phyloP scores from a whole-genome alignment of 371 early-diverging fungal genomes.

The Lichtheimia hyalospora region DNA sequence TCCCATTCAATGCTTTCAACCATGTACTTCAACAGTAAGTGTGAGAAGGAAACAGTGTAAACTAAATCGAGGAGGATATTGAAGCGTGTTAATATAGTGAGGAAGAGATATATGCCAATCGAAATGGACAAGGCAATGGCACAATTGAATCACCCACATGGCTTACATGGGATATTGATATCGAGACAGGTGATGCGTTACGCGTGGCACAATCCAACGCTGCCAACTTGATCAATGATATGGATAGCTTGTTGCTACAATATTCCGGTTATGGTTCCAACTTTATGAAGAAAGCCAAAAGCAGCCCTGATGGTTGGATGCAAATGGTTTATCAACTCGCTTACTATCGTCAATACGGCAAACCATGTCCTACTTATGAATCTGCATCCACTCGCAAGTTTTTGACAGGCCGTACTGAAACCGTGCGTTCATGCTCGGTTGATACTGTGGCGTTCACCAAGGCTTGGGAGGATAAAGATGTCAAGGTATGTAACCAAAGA shows the following conservation, averaged over 20 bases:
- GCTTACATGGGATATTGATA: slow-evolving; percentile 15
- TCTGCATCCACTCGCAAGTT: slow-evolving; percentile 82
- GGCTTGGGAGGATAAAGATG: slow-evolving; percentile 63
- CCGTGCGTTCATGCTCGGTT: slow-evolving; percentile 67
- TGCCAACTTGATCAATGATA: slow-evolving; percentile 61
- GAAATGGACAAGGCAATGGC: slow-evolving; percentile 3
- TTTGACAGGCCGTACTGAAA: slow-evolving; percentile 86
- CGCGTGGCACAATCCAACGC: slow-evolving; percentile 64
- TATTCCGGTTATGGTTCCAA: slow-evolving; percentile 75
- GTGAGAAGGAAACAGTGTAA: neutral
- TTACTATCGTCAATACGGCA: slow-evolving; percentile 73
- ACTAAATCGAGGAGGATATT: no score
- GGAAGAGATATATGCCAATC: neutral
- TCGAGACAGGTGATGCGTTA: slow-evolving; percentile 36
- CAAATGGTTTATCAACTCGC: slow-evolving; percentile 89
- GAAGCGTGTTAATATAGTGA: no score
- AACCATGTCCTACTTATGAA: slow-evolving; percentile 79
- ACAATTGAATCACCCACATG: slow-evolving; percentile 10
- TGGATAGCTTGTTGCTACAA: slow-evolving; percentile 73
- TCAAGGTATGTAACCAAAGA: slow-evolving; percentile 20
- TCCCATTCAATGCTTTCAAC: slow-evolving; percentile 78
- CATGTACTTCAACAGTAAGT: slow-evolving; percentile 58
- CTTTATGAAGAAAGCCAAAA: slow-evolving; percentile 77
- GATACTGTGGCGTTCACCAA: slow-evolving; percentile 70
- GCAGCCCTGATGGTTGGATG: slow-evolving; percentile 83